Conservation (phyloP, 306 rosid species). For the Begonia masoniana region DNA sequence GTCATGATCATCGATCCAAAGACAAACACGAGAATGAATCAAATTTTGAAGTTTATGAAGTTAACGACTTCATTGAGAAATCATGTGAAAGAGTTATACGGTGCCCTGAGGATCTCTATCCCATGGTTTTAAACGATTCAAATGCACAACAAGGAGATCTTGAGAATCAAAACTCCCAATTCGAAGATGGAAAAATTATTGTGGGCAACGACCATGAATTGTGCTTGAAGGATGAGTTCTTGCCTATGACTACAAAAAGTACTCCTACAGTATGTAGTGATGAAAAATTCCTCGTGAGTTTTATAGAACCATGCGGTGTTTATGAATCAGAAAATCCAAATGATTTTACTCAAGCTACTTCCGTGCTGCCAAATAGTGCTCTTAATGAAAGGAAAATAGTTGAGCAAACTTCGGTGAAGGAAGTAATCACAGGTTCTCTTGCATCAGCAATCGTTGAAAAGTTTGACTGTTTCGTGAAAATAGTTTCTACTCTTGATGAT, state of each 20-base stretch:
- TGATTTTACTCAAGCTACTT: conserved; percentile 12
- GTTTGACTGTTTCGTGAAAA: conserved; percentile 9
- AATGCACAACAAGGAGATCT: conserved; percentile 17
- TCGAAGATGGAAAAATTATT: conserved; percentile 15
- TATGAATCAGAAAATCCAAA: conserved; percentile 13
- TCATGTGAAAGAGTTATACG: conserved; percentile 6
- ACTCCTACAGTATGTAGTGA: conserved; percentile 19
- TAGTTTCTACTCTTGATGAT: conserved; percentile 5
- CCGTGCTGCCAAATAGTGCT: conserved; percentile 13
- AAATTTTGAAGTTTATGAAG: conserved; percentile 2
- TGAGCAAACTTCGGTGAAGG: conserved; percentile 13
- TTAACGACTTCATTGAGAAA: conserved; percentile 1
- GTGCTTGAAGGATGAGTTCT: conserved; percentile 17
- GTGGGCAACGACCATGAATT: conserved; percentile 6
- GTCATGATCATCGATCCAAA: neutral
- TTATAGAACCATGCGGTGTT: conserved; percentile 12
- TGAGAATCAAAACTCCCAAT: conserved; percentile 19
- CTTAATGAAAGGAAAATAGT: conserved; percentile 17
- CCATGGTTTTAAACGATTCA: conserved; percentile 7
- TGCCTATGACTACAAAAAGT: conserved; percentile 7
- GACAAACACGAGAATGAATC: neutral
- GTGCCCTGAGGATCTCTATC: neutral
- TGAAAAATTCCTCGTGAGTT: conserved; percentile 14
- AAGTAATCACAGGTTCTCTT: conserved; percentile 11
- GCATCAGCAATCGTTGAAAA: conserved; percentile 18